Evolutionary conservation across 768 basidiomycete genomes (phyloP), one percentile per base, ranked within the genome.

Genomic region (Thelephora ganbajun): DNA sequence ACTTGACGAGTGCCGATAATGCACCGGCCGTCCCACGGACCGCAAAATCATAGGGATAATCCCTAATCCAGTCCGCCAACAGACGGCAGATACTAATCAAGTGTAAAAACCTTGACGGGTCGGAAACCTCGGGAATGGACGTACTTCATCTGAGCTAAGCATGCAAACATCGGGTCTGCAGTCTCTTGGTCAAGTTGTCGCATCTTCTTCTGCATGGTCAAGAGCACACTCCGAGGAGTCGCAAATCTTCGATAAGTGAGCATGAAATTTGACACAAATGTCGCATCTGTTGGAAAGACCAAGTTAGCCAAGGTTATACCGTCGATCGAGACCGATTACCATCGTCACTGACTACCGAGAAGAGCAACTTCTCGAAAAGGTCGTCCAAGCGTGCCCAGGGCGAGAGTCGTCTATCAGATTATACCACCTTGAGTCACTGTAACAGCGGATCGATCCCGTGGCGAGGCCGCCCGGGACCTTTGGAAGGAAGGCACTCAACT

Each of bases 131-230:
- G 50, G 19, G 33, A 5, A 34, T 43, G 43, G 48, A 48, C 61
- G 22, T 55, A 86, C 88, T 81, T 77, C 85, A 90, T 87, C 60
- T 91, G 88, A 6, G 84, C 86, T 62, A 81, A 90, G 55, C 80
- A 83, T 6, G 85, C 84, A 63, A 90, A 83, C 77, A 89, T 81
- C 0, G 83, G 82, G 65, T 91, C 86, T 6, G 77, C 77, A 11
- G 74, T 72, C 14, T 80, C 76, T 47, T 74, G 74, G 56, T 83
- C 81, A 12, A 91, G 66, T 53, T 81, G 77, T 33, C 83, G 76
- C 74, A 90, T 82, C 43, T 85, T 79, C 58, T 87, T 84, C 62
- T 89, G 84, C 82, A 92, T 87, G 5, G 85, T 82, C 41, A 89
- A 68, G n/a, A 92, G 67, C 14, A 92, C 66, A 49, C 73, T 80